These are phyloP conservation scores for Cardamine resedifolia DNA, from an alignment of 345 rosid genomes.

Conservation along the genomic window DNA sequence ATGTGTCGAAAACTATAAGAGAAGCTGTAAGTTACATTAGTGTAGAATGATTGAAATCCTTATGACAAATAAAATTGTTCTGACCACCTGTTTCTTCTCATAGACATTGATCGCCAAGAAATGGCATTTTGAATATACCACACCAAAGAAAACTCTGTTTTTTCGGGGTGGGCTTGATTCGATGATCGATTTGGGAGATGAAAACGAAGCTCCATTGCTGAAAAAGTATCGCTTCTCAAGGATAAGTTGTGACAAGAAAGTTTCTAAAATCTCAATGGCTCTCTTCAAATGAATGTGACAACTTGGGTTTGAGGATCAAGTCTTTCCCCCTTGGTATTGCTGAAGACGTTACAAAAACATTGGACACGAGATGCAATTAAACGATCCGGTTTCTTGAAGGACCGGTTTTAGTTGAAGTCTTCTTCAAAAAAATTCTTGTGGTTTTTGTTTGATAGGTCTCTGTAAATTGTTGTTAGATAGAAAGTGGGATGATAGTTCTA, in stretches of 20 bases:
- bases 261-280: constrained; percentile 50
- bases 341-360: neutral
- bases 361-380: neutral
- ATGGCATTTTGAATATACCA: constrained; percentile 55
- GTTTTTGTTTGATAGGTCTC: neutral
- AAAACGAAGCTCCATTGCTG: constrained; percentile 51
- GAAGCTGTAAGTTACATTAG: constrained; percentile 57
- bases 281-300: constrained; percentile 24
- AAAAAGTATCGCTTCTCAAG: constrained; percentile 34
- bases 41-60: neutral
- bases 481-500: neutral
- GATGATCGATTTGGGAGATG: constrained; percentile 35
- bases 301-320: neutral
- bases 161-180: constrained; percentile 43
- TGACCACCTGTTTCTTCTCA: neutral
- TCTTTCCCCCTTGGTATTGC: neutral
- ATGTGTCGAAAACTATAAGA: constrained; percentile 63
- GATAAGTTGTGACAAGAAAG: constrained; percentile 32
- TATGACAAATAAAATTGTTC: neutral
- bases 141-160: constrained; percentile 62
- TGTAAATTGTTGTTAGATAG: constrained; percentile 20
- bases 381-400: constrained; percentile 25
- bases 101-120: constrained; percentile 64
- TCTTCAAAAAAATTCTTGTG: neutral
- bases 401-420: neutral